These are phyloP conservation scores for Penicillium sp. DNA, from an alignment of 2,329 filamentous ascomycete genomes.

Conservation along the genomic window DNA sequence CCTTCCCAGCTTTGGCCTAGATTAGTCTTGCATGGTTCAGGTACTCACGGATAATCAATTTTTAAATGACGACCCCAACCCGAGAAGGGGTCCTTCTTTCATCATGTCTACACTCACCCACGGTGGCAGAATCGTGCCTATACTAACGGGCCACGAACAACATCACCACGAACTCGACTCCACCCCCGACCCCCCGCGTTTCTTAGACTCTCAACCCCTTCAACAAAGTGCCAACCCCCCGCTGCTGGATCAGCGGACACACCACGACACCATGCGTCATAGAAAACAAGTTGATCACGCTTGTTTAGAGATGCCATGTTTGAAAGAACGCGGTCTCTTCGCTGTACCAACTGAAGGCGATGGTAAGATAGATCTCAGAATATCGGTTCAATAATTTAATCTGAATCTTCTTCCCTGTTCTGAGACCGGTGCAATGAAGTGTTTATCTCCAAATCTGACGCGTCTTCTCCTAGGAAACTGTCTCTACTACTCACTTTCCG, in stretches of 20 bases:
- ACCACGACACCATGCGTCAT: constrained; percentile 8
- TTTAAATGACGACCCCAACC: constrained; percentile 34
- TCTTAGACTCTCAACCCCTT: constrained; percentile 8
- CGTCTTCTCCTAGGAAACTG: constrained; percentile 54
- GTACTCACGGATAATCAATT: not conserved
- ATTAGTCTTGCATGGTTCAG: not conserved
- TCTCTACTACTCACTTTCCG: constrained; percentile 62
- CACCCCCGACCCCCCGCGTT: constrained; percentile 13
- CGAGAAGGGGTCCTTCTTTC: constrained; percentile 23
- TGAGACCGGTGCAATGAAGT: no score
- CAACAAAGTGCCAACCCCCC: not conserved
- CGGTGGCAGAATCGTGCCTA: constrained; percentile 40
- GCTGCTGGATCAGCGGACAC: constrained; percentile 15
- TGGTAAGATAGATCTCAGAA: constrained; percentile 42
- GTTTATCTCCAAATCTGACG: constrained; percentile 15
- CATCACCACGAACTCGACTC: constrained; percentile 12
- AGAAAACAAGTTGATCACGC: constrained; percentile 18
- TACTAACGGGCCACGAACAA: constrained; percentile 30
- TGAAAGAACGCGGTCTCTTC: constrained; percentile 54
- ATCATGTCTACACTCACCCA: constrained; percentile 36
- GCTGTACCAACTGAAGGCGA: constrained; percentile 55
- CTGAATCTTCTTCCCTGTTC: no score
- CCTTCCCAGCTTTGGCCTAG: not conserved
- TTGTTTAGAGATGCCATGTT: constrained; percentile 37
- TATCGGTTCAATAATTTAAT: no score